Evolutionary conservation across 768 basidiomycete species (phyloP).

Genomic region (Xerocomus spinulosus): DNA sequence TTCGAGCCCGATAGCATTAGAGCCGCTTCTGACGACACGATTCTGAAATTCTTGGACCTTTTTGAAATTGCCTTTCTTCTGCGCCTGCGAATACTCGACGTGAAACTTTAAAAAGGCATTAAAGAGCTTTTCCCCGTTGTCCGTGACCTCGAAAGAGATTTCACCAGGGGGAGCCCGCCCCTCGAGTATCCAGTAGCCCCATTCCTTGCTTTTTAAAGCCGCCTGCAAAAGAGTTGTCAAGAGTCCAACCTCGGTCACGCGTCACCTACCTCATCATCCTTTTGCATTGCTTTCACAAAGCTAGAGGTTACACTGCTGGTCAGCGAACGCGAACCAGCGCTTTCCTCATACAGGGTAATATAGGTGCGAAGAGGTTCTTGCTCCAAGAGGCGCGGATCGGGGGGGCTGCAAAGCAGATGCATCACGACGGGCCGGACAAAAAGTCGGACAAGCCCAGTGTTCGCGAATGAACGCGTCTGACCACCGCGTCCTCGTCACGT

Average conservation of each 20-base stretch:
- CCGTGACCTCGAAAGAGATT: conserved; percentile 3
- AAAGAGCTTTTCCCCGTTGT: conserved; percentile 13
- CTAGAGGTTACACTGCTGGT: not conserved
- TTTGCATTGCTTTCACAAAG: conserved; percentile 15
- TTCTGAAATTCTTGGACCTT: not conserved
- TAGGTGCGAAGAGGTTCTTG: conserved; percentile 18
- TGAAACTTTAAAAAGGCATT: conserved; percentile 22
- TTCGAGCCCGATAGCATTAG: conserved; percentile 4
- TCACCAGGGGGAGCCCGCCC: not conserved
- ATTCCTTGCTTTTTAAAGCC: conserved; percentile 7
- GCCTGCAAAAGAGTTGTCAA: conserved; percentile 8
- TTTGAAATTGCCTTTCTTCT: not conserved
- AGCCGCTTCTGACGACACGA: conserved; percentile 3
- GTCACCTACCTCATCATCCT: conserved; percentile 11
- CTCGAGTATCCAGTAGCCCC: conserved; percentile 15
- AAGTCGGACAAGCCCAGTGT: too few relatives aligned
- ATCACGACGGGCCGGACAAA: not conserved
- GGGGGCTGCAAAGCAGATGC: conserved; percentile 10
- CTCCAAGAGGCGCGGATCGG: conserved; percentile 19
- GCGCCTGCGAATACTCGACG: not conserved
- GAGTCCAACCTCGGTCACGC: not conserved
- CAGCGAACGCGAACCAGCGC: not conserved
- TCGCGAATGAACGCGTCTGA: too few relatives aligned
- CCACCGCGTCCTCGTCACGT: too few relatives aligned
- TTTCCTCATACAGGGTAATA: not conserved